Evolutionary conservation across 805 yeast species (phyloP), one percentile per base, ranked within the genome.

Genomic region (Yarrowia porcina): DNA sequence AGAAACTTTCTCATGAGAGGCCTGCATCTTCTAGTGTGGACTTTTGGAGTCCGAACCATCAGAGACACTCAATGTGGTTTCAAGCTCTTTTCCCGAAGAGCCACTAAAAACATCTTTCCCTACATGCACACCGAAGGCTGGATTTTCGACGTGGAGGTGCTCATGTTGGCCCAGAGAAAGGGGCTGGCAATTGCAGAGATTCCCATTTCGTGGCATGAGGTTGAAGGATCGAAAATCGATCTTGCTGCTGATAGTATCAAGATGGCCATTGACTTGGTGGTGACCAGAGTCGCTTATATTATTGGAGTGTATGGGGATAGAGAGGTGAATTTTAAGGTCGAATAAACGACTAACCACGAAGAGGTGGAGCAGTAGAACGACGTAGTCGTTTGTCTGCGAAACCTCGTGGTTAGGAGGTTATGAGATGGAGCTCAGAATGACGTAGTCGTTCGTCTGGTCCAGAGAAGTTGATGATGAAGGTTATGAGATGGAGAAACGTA

Each of bases 21-120:
- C 7, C 81, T 94, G 66, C 98, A 94, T 73, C 78, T 90, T 2
- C 78, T 94, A 68, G 93, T 94, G 28, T 94, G 77, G 71, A 77
- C 92, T 7, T 93, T 94, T 77, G 99, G 99, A 15, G 89, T 94
- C 50, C 80, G 96, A 67, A 80, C 84, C 6, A 85, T 94, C 65
- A 84, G 87, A 65, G 99, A 94, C 74, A 94, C 99, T 11, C 99
- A 94, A 77, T 94, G 99, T 77, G 99, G 99, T 2, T 94, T 94
- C 77, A 94, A 94, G 74, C 76, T 94, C 74, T 94, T 93, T 75
- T 89, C 93, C 68, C 82, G 85, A 65, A 76, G 79, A 9, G 87
- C 97, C 0, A 82, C 86, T 23, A 70, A 69, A 17, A 69, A 70
- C 61, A 89, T 94, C 44, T 90, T 91, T 74, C 97, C 97, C 1